A percentile compares a stretch with the other conserved stretches of the same genome.
phyloP scores from a whole-genome alignment of 371 early-diverging fungal species.

The Apophysomyces elegans region DNA sequence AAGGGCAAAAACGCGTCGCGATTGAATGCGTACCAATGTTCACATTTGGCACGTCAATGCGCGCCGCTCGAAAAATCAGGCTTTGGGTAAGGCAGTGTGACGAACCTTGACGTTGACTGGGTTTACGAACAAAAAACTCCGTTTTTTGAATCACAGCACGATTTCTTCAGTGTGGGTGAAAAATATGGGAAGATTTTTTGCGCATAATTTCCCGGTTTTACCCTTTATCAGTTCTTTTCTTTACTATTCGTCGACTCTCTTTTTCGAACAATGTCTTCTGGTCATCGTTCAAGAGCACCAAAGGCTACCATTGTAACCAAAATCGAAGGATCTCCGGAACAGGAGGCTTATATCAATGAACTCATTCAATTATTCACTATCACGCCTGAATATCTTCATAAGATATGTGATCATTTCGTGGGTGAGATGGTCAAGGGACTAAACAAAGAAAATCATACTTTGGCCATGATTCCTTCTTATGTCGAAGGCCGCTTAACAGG shows the following conservation, averaged over 20 bases:
- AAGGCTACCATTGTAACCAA: constrained; percentile 21
- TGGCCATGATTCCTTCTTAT: constrained; percentile 84
- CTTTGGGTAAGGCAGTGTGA: too few species aligned
- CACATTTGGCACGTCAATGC: too few species aligned
- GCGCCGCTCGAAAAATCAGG: too few species aligned
- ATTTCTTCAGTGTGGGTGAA: background rate
- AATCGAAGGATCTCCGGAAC: constrained; percentile 51
- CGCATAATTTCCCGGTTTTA: background rate
- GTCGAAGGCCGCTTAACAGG: constrained; percentile 63
- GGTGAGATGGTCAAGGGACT: constrained; percentile 80
- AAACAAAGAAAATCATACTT: constrained; percentile 56
- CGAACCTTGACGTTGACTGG: background rate
- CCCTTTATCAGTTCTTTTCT: background rate
- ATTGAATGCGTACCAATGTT: background rate
- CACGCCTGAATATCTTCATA: constrained; percentile 56
- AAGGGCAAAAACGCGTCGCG: background rate
- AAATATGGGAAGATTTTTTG: too few species aligned
- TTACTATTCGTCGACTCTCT: background rate
- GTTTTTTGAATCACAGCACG: constrained; percentile 2
- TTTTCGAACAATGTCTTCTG: background rate
- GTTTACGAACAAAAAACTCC: background rate
- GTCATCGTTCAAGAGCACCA: constrained; percentile 13
- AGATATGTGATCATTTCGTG: constrained; percentile 70
- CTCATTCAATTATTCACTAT: constrained; percentile 66
- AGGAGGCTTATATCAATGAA: constrained; percentile 47